phyloP scores from a whole-genome alignment of 345 rosid species.

The Hibiscus tridactylites region DNA sequence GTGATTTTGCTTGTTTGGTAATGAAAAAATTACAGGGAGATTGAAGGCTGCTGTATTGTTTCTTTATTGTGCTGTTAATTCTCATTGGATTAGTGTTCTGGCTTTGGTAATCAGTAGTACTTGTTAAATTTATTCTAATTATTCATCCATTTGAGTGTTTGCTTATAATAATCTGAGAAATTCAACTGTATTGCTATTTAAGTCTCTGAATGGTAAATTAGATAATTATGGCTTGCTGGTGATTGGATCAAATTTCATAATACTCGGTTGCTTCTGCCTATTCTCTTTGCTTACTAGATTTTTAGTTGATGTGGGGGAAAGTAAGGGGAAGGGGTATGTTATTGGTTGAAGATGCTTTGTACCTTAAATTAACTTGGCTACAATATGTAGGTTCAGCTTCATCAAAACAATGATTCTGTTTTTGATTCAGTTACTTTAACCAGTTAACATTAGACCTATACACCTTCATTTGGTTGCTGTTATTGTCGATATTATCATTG shows the following conservation, averaged over 20 bases:
- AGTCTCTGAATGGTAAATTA: too few relatives aligned
- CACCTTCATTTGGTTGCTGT: background rate
- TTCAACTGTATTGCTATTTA: background rate
- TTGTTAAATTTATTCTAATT: background rate
- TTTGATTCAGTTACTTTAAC: background rate
- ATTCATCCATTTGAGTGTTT: background rate
- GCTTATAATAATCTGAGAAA: background rate
- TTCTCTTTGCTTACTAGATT: too few relatives aligned
- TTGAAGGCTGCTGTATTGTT: background rate
- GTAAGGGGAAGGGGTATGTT: too few relatives aligned
- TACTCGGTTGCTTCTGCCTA: too few relatives aligned
- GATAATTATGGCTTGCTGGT: background rate
- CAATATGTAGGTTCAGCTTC: background rate
- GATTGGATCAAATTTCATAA: background rate
- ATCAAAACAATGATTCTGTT: background rate
- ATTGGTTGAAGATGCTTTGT: too few relatives aligned
- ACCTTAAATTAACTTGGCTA: background rate
- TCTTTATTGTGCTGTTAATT: background rate
- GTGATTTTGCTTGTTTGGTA: background rate
- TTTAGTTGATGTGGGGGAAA: background rate
- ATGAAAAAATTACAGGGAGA: background rate
- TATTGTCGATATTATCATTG: conserved; percentile 18
- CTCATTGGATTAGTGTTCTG: background rate
- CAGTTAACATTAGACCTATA: background rate
- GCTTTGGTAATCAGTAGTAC: background rate